Base-by-base conservation (phyloP, 1,139 yeast species). In the Geotrichum siamense region DNA sequence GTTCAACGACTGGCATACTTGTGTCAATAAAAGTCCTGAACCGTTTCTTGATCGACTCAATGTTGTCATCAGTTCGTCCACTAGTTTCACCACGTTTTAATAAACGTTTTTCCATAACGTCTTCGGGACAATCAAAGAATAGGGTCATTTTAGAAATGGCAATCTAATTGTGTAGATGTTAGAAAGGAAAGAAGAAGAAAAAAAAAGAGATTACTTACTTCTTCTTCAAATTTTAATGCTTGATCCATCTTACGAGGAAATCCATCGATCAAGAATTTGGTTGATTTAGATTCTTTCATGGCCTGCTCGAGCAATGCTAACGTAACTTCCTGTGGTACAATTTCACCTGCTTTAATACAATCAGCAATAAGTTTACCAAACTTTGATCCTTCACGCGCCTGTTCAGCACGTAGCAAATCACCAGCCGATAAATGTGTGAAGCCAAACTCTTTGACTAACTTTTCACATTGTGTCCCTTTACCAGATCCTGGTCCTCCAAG, bases 231-330 rank as follows among this genome's bases (percentile, higher is more conserved):
- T 26, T 91, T 84, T 41, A 83, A 51, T 0, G 97, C 97, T 68
- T 91, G 98, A 67, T 91, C 98, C 97, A 91, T 89, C 63, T 89
- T 87, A 62, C 98, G 76, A 35, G 98, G 98, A 75, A 91, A 91
- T 1, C 98, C 98, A 63, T 91, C 98, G 45, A 91, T 78, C 57
- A 91, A 69, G 62, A 89, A 91, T 53, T 72, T 71, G 19, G 66
- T 66, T 47, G 72, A 71, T 46, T 72, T 71, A 43, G 73, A 68
- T 31, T 75, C 80, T 41, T 68, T 59, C 65, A 91, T 87, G 12
- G 96, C 95, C 52, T 82, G 80, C 56, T 82, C 78, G 57, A 91
- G 72, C 50, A 91, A 69, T 0, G 87, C 91, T 55, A 91, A 73
- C 1, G 98, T 91, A 43, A 91, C 82, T 61, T 89, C 96, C 67